Conservation (phyloP, 169 alveolate species). For the Cryptosporidium felis region DNA sequence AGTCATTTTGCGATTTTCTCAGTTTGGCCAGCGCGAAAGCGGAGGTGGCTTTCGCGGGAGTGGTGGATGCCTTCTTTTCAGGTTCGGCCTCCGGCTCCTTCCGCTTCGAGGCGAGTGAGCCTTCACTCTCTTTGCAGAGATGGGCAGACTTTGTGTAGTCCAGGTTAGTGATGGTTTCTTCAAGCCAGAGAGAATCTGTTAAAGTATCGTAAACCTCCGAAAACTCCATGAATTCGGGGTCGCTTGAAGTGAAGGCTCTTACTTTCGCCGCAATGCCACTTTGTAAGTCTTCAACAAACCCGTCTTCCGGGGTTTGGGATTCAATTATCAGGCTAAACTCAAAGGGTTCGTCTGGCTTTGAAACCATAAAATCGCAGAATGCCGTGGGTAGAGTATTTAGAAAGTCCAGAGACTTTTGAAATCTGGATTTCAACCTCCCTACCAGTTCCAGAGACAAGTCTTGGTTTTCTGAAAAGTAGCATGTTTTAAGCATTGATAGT, state of each 20-base stretch:
- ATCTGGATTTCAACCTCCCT: background rate
- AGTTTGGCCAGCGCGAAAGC: conserved; percentile 58
- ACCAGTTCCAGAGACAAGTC: background rate
- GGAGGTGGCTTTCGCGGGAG: background rate
- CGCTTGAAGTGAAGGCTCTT: background rate
- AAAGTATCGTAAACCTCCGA: conserved; percentile 4
- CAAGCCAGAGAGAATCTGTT: background rate
- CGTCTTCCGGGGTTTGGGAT: background rate
- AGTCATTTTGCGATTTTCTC: conserved; percentile 27
- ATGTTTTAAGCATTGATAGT: background rate
- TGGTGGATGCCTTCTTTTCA: background rate
- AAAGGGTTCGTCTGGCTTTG: conserved; percentile 3
- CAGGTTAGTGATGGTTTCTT: background rate
- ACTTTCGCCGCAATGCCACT: background rate
- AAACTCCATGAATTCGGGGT: conserved; percentile 1
- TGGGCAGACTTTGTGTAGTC: background rate
- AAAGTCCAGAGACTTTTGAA: conserved; percentile 18
- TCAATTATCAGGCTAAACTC: background rate
- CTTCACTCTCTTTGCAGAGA: background rate
- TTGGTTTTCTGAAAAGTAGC: background rate
- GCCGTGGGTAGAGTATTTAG: background rate
- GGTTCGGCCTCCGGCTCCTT: background rate
- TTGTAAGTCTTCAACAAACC: background rate
- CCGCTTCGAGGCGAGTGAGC: background rate
- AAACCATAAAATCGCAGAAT: conserved; percentile 24